Percentiles rank a stretch among this genome's conserved stretches.
Evolutionary conservation across 2,329 filamentous ascomycete genomes (phyloP).

Genomic region (Sporothrix pallida): DNA sequence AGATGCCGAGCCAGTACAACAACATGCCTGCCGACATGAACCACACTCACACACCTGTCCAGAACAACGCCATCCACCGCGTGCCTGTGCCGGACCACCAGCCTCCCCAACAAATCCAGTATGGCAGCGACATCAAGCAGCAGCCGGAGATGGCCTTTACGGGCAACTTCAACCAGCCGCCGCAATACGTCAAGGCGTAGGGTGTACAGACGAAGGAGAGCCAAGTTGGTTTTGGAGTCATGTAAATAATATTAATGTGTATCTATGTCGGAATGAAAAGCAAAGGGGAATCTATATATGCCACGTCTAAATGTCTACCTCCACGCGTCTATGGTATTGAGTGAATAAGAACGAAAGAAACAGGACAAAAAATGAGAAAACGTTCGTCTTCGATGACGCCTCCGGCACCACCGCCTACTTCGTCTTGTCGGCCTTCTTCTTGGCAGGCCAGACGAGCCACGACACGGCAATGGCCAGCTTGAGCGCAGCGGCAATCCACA

Average conservation of each 20-base stretch:
- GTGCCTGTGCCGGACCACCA: not conserved
- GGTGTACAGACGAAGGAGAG: not conserved
- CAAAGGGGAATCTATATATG: slow-evolving; percentile 24
- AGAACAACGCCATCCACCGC: not conserved
- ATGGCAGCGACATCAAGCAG: not conserved
- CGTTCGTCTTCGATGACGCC: not conserved
- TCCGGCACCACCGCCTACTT: not conserved
- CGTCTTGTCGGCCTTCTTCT: slow-evolving; percentile 10
- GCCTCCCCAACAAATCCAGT: not conserved
- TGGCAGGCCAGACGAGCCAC: slow-evolving; percentile 66
- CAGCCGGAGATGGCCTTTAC: not conserved
- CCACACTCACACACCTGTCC: not conserved
- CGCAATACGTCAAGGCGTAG: not conserved
- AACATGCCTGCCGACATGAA: not conserved
- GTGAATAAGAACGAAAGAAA: not conserved
- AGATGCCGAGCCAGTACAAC: slow-evolving; percentile 1
- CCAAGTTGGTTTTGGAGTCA: not conserved
- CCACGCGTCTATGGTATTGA: not conserved
- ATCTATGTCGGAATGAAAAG: slow-evolving; percentile 10
- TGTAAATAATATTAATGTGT: not conserved
- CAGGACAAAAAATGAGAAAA: not conserved
- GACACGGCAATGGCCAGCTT: slow-evolving; percentile 62
- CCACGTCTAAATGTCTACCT: not conserved
- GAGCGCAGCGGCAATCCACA: slow-evolving; percentile 65
- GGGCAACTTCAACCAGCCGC: not conserved